Evolutionary conservation across 2,329 filamentous ascomycete genomes (phyloP).

Genomic region (Cadophora sp.): DNA sequence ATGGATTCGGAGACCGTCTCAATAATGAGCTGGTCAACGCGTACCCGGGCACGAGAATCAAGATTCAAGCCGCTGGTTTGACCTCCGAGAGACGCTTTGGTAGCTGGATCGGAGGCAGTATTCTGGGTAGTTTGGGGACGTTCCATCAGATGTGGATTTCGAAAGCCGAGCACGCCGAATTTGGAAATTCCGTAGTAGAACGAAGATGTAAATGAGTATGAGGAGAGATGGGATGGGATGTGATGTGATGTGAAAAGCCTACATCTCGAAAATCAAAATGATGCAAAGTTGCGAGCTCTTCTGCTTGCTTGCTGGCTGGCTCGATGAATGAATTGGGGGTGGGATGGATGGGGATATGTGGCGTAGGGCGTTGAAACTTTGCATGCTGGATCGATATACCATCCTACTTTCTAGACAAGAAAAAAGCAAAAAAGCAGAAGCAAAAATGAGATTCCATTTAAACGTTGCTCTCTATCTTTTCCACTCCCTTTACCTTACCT

Average conservation of each 20-base stretch:
- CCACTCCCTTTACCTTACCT: neutral
- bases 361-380: slow-evolving; percentile 37
- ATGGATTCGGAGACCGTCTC: slow-evolving; percentile 90
- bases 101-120: slow-evolving; percentile 95
- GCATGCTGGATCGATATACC: slow-evolving; percentile 31
- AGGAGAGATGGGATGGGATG: neutral
- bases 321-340: neutral
- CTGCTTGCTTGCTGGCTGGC: neutral
- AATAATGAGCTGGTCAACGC: slow-evolving; percentile 82
- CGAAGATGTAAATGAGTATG: slow-evolving; percentile 84
- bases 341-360: slow-evolving; percentile 15
- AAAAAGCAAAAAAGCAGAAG: neutral
- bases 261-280: neutral
- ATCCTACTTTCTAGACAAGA: slow-evolving; percentile 14
- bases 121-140: slow-evolving; percentile 91
- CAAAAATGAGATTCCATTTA: neutral
- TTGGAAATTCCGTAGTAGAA: slow-evolving; percentile 88
- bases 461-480: neutral
- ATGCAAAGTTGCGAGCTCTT: neutral
- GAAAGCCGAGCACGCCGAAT: slow-evolving; percentile 96
- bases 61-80: slow-evolving; percentile 85
- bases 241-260: neutral
- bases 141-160: slow-evolving; percentile 99
- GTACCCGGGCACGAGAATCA: slow-evolving; percentile 86
- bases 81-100: slow-evolving; percentile 90